phyloP scores from a whole-genome alignment of 2,329 filamentous ascomycete species.

The Onygena corvina region DNA sequence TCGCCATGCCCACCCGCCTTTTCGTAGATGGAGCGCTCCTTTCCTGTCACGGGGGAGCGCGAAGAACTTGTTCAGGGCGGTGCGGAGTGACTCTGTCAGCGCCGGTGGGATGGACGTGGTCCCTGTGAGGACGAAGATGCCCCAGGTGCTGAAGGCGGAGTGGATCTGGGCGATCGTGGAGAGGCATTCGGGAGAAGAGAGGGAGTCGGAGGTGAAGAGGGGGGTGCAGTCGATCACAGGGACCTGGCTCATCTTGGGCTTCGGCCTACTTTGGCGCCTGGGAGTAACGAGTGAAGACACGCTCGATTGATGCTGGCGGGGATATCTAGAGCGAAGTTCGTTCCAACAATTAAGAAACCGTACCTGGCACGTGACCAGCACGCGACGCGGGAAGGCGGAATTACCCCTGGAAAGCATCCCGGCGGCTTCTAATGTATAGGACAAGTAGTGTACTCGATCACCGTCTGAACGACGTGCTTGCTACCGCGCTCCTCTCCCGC shows the following conservation, averaged over 20 bases:
- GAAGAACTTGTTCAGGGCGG: conserved; percentile 7
- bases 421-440: too few species aligned
- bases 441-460: too few species aligned
- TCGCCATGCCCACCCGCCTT: conserved; percentile 6
- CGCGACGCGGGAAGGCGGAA: too few species aligned
- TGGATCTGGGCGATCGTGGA: conserved; percentile 7
- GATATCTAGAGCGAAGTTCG: too few species aligned
- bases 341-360: too few species aligned
- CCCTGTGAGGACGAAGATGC: conserved; percentile 7
- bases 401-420: too few species aligned
- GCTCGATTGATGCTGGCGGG: too few species aligned
- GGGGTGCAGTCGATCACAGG: conserved; percentile 7
- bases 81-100: conserved; percentile 1
- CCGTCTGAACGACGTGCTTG: neutral
- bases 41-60: conserved; percentile 4
- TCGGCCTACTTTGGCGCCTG: too few species aligned
- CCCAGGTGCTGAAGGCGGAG: conserved; percentile 7
- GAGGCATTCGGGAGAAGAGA: conserved; percentile 7
- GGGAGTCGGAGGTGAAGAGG: conserved; percentile 8
- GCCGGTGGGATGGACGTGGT: conserved; percentile 8
- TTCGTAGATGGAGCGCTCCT: conserved; percentile 4
- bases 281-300: too few species aligned
- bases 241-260: neutral
- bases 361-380: too few species aligned
- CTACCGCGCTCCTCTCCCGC: neutral